These are phyloP conservation scores for Ambrosia hybrid DNA, from an alignment of 140 eudicot species.

Conservation along the genomic window DNA sequence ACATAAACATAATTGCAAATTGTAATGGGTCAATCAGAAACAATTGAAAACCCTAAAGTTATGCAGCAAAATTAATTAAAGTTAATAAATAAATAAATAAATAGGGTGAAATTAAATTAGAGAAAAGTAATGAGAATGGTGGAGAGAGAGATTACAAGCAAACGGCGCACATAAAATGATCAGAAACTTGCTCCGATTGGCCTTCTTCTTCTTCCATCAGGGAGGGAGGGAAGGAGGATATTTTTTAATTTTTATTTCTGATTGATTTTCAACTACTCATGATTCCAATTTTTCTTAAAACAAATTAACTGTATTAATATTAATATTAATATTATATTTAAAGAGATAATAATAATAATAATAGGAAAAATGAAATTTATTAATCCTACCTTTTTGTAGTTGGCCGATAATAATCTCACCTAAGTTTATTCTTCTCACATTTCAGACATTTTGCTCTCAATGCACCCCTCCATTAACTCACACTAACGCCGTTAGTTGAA, in stretches of 20 bases:
- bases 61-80: not conserved
- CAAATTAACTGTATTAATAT: no score
- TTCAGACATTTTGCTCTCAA: no score
- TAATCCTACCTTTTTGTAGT: no score
- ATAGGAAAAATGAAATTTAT: no score
- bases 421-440: no score
- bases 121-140: not conserved
- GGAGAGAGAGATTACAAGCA: constrained; percentile 47
- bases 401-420: no score
- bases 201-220: constrained; percentile 40
- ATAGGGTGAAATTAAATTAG: constrained; percentile 8
- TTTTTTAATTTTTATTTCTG: not conserved
- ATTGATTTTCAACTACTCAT: no score
- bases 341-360: no score
- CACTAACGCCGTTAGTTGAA: no score
- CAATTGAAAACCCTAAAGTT: constrained; percentile 25
- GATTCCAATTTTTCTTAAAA: no score
- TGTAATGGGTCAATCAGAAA: not conserved
- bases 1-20: constrained; percentile 5
- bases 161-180: constrained; percentile 67
- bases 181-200: constrained; percentile 50
- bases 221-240: not conserved
- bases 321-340: no score
- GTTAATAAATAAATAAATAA: not conserved
- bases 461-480: no score